Evolutionary conservation across 1,284 basidiomycete genomes (phyloP).

Genomic region (Fomes fomentarius): DNA sequence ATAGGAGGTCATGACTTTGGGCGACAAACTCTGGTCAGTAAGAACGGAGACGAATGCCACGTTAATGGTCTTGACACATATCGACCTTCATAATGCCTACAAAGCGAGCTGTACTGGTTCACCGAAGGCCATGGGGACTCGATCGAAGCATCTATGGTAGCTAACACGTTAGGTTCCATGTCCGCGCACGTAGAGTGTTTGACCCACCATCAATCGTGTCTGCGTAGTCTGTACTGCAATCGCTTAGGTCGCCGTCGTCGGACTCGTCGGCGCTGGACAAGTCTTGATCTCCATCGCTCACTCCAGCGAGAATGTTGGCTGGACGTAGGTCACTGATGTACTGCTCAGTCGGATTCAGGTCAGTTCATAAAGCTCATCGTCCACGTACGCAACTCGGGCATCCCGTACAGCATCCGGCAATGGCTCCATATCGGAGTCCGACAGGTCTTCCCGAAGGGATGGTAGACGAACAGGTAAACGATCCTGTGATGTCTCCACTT

Average conservation of each 20-base stretch:
- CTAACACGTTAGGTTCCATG: background rate
- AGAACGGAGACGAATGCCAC: constrained; percentile 43
- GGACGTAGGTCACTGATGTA: constrained; percentile 55
- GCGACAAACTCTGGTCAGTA: constrained; percentile 33
- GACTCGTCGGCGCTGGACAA: constrained; percentile 77
- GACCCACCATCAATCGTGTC: constrained; percentile 36
- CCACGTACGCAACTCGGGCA: constrained; percentile 63
- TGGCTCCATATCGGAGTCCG: constrained; percentile 69
- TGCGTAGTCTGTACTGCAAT: constrained; percentile 62
- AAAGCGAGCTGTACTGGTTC: constrained; percentile 28
- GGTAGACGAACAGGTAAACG: constrained; percentile 5
- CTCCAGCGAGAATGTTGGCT: constrained; percentile 36
- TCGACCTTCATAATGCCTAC: constrained; percentile 35
- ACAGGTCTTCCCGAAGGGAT: constrained; percentile 29
- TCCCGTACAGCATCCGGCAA: constrained; percentile 67
- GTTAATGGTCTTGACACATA: constrained; percentile 33
- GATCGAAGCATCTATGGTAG: constrained; percentile 9
- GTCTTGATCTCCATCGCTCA: constrained; percentile 50
- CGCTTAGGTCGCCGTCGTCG: constrained; percentile 69
- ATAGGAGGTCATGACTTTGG: background rate
- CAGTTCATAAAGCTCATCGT: background rate
- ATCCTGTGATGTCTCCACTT: constrained; percentile 4
- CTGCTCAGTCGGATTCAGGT: too few species aligned
- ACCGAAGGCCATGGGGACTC: constrained; percentile 22
- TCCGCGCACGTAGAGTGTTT: background rate